Conservation (phyloP, 768 basidiomycete species). For the Kwoniella sp. region DNA sequence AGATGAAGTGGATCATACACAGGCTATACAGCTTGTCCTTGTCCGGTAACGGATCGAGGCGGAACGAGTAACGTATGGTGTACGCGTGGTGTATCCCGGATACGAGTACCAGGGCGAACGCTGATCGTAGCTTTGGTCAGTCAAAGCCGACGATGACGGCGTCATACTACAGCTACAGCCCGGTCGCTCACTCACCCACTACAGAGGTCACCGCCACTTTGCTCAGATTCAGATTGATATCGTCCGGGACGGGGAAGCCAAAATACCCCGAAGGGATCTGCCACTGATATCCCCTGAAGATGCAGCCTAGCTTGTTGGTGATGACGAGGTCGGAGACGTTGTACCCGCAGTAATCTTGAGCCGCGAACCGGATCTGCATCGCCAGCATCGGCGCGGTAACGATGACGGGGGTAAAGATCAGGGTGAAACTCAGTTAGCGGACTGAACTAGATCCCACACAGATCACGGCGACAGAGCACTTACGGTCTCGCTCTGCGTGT, state of each 20-base stretch:
- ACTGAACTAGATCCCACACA: neutral
- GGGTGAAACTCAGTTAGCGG: no score
- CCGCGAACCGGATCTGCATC: conserved; percentile 6
- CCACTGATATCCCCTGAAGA: conserved; percentile 33
- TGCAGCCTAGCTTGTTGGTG: conserved; percentile 37
- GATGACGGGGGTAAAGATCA: no score
- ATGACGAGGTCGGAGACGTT: conserved; percentile 38
- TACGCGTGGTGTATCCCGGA: conserved; percentile 33
- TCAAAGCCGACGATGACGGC: neutral
- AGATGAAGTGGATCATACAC: conserved; percentile 33
- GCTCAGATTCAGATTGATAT: conserved; percentile 26
- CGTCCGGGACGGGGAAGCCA: conserved; percentile 31
- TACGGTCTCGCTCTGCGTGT: conserved; percentile 26
- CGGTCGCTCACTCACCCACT: conserved; percentile 13
- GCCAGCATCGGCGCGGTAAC: neutral
- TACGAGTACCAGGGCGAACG: conserved; percentile 31
- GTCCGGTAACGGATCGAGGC: conserved; percentile 25
- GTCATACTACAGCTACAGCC: neutral
- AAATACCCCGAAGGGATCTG: conserved; percentile 38
- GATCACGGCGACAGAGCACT: conserved; percentile 13
- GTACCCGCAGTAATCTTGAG: conserved; percentile 36
- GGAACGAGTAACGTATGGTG: conserved; percentile 35
- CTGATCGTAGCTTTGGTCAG: conserved; percentile 12
- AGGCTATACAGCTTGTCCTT: conserved; percentile 34
- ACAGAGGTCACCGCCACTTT: conserved; percentile 31